These are phyloP conservation scores for Xerocomellus amylosporus DNA, from an alignment of 768 basidiomycete species.

Conservation along the genomic window DNA sequence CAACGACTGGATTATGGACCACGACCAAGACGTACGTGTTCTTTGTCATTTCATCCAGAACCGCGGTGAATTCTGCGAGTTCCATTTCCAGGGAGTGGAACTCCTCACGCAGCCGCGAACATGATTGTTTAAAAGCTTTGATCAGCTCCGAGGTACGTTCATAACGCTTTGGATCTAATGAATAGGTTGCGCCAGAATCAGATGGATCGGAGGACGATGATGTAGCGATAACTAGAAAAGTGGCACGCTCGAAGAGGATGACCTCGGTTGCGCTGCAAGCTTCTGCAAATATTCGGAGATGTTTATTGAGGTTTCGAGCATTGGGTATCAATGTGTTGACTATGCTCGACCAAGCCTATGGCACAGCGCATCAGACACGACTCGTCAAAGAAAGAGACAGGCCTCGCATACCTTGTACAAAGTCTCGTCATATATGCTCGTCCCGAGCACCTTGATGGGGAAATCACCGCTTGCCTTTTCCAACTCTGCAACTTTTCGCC, in stretches of 20 bases:
- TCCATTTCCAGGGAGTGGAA: slow-evolving; percentile 88
- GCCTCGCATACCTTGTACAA: slow-evolving; percentile 72
- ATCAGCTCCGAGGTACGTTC: slow-evolving; percentile 90
- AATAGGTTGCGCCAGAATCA: slow-evolving; percentile 36
- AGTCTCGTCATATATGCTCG: slow-evolving; percentile 96
- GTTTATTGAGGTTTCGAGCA: slow-evolving; percentile 80
- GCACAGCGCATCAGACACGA: slow-evolving; percentile 8
- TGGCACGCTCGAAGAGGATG: slow-evolving; percentile 94
- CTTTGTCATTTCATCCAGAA: slow-evolving; percentile 87
- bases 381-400: neutral
- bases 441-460: slow-evolving; percentile 75
- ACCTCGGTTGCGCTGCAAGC: slow-evolving; percentile 91
- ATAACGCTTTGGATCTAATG: slow-evolving; percentile 68
- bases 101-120: slow-evolving; percentile 79
- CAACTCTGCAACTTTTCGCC: slow-evolving; percentile 72
- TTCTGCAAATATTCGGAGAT: slow-evolving; percentile 81
- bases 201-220: slow-evolving; percentile 48
- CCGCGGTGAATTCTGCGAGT: slow-evolving; percentile 79
- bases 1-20: slow-evolving; percentile 84
- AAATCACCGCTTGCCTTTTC: slow-evolving; percentile 62
- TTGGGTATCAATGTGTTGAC: slow-evolving; percentile 97
- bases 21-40: slow-evolving; percentile 93
- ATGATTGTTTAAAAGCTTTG: slow-evolving; percentile 93
- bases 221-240: slow-evolving; percentile 95
- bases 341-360: slow-evolving; percentile 95